Evolutionary conservation across 805 yeast species (phyloP).

Genomic region (Candida awuae): DNA sequence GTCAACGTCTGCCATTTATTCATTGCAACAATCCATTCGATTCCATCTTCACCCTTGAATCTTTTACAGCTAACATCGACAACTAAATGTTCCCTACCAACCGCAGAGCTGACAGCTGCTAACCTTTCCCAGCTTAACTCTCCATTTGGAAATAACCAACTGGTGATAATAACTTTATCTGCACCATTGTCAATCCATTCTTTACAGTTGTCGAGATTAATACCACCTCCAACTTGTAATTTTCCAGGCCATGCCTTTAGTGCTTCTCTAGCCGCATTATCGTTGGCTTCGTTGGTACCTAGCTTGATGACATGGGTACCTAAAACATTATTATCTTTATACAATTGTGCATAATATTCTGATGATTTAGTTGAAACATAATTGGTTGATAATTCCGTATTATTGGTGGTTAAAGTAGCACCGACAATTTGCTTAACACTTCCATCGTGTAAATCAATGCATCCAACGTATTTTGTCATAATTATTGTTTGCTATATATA

Average conservation of each 20-base stretch:
- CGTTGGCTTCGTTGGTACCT: slow-evolving; percentile 70
- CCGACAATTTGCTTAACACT: slow-evolving; percentile 97
- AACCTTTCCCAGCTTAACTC: slow-evolving; percentile 46
- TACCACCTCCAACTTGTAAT: slow-evolving; percentile 92
- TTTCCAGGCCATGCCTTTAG: slow-evolving; percentile 61
- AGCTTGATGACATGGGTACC: slow-evolving; percentile 94
- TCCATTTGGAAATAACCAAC: slow-evolving; percentile 76
- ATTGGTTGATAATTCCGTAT: slow-evolving; percentile 48
- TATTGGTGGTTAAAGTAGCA: slow-evolving; percentile 57
- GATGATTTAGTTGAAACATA: slow-evolving; percentile 73
- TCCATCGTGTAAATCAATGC: slow-evolving; percentile 93
- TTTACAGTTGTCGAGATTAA: slow-evolving; percentile 62
- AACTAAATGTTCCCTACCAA: slow-evolving; percentile 66
- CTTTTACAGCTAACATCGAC: slow-evolving; percentile 82
- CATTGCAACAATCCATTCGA: slow-evolving; percentile 89
- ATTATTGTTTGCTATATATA: too few species aligned
- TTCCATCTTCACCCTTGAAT: slow-evolving; percentile 22
- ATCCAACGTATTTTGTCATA: slow-evolving; percentile 91
- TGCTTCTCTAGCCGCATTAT: slow-evolving; percentile 74
- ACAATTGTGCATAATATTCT: slow-evolving; percentile 64
- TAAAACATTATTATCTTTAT: slow-evolving; percentile 44
- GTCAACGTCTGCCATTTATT: slow-evolving; percentile 96
- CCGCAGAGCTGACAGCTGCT: slow-evolving; percentile 36
- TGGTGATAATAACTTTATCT: slow-evolving; percentile 81
- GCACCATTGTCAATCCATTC: slow-evolving; percentile 77